These are phyloP conservation scores for Suillus paluster DNA, from an alignment of 768 basidiomycete species.

Conservation along the genomic window DNA sequence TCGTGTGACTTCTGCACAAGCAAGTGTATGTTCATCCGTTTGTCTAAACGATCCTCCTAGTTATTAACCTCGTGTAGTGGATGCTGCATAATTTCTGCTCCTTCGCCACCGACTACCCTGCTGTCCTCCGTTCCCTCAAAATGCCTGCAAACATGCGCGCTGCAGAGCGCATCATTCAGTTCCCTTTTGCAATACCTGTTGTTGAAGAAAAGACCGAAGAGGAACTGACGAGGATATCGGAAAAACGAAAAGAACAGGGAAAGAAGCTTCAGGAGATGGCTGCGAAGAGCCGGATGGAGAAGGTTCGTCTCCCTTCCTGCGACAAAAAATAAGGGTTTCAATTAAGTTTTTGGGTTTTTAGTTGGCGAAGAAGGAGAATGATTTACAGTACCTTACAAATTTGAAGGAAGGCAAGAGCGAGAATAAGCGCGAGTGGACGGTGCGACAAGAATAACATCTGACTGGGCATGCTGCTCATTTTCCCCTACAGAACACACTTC, in stretches of 20 bases:
- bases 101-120: slow-evolving; percentile 77
- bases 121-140: slow-evolving; percentile 66
- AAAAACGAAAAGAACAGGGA: slow-evolving; percentile 86
- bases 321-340: neutral
- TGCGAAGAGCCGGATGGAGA: slow-evolving; percentile 82
- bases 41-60: neutral
- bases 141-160: slow-evolving; percentile 67
- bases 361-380: slow-evolving; percentile 77
- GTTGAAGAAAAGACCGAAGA: slow-evolving; percentile 90
- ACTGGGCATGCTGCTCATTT: slow-evolving; percentile 2
- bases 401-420: slow-evolving; percentile 65
- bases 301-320: slow-evolving; percentile 49
- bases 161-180: slow-evolving; percentile 80
- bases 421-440: slow-evolving; percentile 78
- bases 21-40: slow-evolving; percentile 58
- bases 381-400: slow-evolving; percentile 65
- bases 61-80: slow-evolving; percentile 57
- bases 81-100: slow-evolving; percentile 89
- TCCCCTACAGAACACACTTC: slow-evolving; percentile 53
- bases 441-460: slow-evolving; percentile 33
- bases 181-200: slow-evolving; percentile 70
- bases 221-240: slow-evolving; percentile 75
- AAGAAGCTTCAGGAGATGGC: slow-evolving; percentile 90
- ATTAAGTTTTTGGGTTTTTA: slow-evolving; percentile 30
- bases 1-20: slow-evolving; percentile 75